Percentiles rank a stretch among this genome's conserved stretches.
Evolutionary conservation across 768 basidiomycete species (phyloP).

Genomic region (Nevesoporus exiguus): DNA sequence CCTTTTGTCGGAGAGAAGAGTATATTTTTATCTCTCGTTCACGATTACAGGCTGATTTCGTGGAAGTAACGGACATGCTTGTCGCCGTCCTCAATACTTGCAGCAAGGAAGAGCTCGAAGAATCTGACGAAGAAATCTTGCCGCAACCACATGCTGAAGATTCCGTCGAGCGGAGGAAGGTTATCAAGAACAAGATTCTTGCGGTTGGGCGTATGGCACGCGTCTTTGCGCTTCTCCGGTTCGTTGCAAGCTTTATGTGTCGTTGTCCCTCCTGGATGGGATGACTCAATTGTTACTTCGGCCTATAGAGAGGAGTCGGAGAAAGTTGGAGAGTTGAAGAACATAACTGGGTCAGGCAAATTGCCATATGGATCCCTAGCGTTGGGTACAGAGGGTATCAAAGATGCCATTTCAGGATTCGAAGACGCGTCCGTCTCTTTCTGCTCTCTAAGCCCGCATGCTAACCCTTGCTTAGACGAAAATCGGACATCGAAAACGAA

Average conservation of each 20-base stretch:
- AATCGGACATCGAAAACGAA: slow-evolving; percentile 98
- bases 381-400: slow-evolving; percentile 90
- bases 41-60: slow-evolving; percentile 1
- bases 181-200: slow-evolving; percentile 98
- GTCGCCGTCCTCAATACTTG: slow-evolving; percentile 95
- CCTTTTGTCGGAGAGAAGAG: slow-evolving; percentile 99
- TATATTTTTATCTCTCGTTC: slow-evolving; percentile 30
- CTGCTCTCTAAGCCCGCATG: neutral
- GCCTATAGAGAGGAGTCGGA: slow-evolving; percentile 88
- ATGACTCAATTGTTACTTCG: neutral
- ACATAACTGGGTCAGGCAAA: slow-evolving; percentile 70
- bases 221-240: slow-evolving; percentile 95
- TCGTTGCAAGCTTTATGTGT: slow-evolving; percentile 26
- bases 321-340: slow-evolving; percentile 95
- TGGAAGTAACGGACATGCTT: slow-evolving; percentile 93
- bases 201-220: slow-evolving; percentile 95
- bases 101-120: slow-evolving; percentile 94
- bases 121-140: slow-evolving; percentile 50
- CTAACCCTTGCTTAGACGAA: slow-evolving; percentile 57
- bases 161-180: slow-evolving; percentile 70
- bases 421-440: slow-evolving; percentile 81
- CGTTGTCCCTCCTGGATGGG: neutral
- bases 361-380: slow-evolving; percentile 83
- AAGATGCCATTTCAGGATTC: slow-evolving; percentile 89
- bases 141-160: slow-evolving; percentile 44